Base-by-base conservation (phyloP, 768 basidiomycete species). In the Pleurotus giganteus region DNA sequence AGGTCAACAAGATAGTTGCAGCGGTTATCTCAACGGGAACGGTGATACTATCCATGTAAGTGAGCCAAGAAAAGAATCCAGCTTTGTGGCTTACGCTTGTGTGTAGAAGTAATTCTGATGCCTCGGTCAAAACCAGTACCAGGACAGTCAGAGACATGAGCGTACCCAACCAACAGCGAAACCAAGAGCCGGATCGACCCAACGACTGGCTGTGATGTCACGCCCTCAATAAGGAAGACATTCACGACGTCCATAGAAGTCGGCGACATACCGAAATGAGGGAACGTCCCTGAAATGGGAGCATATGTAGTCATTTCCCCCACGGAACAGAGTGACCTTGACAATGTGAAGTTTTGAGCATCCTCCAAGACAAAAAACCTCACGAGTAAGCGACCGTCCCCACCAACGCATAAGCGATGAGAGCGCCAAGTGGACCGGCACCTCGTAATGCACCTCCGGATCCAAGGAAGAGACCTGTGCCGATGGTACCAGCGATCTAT, bases 281-380 rank as follows among this genome's bases (percentile, higher is more conserved):
- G 86, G 65, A 89, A 90, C 0, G 86, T 85, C 15, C 89, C 89
- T 3, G 88, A 86, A 45, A 90, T 83, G 2, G 89, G 89, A 1
- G 87, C 88, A 69, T 82, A 81, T 3, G 85, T 82, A n/a, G 88
- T 86, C 88, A 91, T 86, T 70, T 91, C 89, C 29, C 83, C 88
- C 12, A 89, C 66, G 2, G 84, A 80, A 61, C 86, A 85, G 12
- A 89, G 69, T 3, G 84, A 81, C 4, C 81, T 83, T 32, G 26
- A 44, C 5, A 13, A 21, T 12, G 36, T 17, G 34, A 9, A 36
- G 24, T 4, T 42, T 37, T 28, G 44, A 21, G 4, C 5, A 29
- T 13, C 26, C 13, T 21, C 46, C 46, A 19, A 17, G n/a, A 4
- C n/a, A 57, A 29, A 31, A 28, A 8, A 15, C 74, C 82, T 59